phyloP scores from a whole-genome alignment of 2,329 filamentous ascomycete genomes.

The Cyanodermella asteris region DNA sequence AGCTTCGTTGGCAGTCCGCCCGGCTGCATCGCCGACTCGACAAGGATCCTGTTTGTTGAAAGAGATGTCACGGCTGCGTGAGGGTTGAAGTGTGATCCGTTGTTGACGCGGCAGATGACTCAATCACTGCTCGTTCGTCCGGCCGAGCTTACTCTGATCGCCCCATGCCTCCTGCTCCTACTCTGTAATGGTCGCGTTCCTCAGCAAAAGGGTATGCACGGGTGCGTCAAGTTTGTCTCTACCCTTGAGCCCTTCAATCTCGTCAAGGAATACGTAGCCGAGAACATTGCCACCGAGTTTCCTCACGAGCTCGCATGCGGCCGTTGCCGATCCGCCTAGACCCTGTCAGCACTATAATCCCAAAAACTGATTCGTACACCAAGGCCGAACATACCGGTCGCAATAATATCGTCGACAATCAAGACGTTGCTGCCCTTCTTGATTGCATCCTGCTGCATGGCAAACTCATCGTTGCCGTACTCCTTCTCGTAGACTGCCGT shows the following conservation, averaged over 20 bases:
- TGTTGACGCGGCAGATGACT: no score
- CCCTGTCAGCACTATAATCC: background rate
- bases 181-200: no score
- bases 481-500: constrained; percentile 85
- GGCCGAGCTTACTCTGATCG: no score
- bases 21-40: no score
- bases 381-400: constrained; percentile 48
- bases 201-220: constrained; percentile 59
- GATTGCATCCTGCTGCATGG: constrained; percentile 73
- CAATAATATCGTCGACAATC: constrained; percentile 94
- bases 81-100: no score
- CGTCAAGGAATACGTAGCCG: constrained; percentile 86
- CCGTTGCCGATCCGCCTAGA: constrained; percentile 71
- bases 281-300: constrained; percentile 70
- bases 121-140: no score
- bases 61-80: no score
- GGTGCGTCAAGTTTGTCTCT: constrained; percentile 72
- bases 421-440: constrained; percentile 73
- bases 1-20: no score
- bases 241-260: constrained; percentile 82
- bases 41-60: no score
- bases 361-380: background rate
- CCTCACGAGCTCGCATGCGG: constrained; percentile 66
- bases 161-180: no score
- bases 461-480: constrained; percentile 85